These are phyloP conservation scores for Trichoderma sp. DNA, from an alignment of 2,329 filamentous ascomycete species.

Conservation along the genomic window DNA sequence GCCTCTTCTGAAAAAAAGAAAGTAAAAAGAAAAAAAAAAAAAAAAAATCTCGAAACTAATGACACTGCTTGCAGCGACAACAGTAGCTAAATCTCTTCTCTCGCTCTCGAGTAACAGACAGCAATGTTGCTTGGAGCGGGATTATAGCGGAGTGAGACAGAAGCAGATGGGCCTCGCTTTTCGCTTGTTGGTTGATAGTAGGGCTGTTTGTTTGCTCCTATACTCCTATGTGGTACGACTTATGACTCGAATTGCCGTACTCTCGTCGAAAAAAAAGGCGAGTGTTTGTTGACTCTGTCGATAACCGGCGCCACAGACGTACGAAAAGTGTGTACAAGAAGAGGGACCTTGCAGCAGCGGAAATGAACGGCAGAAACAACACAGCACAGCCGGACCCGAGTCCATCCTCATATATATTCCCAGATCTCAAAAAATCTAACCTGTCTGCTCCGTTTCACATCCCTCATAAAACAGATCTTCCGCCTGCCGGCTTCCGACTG, in stretches of 20 bases:
- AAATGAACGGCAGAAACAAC: background rate
- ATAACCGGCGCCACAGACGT: slow-evolving; percentile 6
- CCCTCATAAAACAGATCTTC: background rate
- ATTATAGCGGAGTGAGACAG: slow-evolving; percentile 23
- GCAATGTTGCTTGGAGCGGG: slow-evolving; percentile 14
- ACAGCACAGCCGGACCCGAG: background rate
- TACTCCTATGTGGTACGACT: background rate
- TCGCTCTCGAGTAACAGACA: background rate
- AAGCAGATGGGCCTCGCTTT: background rate
- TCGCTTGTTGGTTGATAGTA: slow-evolving; percentile 1
- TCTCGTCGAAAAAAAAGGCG: background rate
- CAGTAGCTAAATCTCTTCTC: too few species aligned
- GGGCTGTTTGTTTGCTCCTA: slow-evolving; percentile 9
- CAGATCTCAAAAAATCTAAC: background rate
- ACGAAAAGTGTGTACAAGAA: slow-evolving; percentile 4
- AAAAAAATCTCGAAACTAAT: background rate
- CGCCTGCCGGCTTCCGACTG: slow-evolving; percentile 2
- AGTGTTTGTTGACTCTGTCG: slow-evolving; percentile 17
- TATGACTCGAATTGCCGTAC: background rate
- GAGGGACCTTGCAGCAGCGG: slow-evolving; percentile 22
- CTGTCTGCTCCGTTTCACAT: background rate
- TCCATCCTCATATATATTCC: background rate
- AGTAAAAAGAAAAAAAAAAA: background rate
- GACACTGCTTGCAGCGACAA: background rate
- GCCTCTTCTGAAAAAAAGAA: background rate